These are phyloP conservation scores for Trametes villosa DNA, from an alignment of 768 basidiomycete genomes.

Conservation along the genomic window DNA sequence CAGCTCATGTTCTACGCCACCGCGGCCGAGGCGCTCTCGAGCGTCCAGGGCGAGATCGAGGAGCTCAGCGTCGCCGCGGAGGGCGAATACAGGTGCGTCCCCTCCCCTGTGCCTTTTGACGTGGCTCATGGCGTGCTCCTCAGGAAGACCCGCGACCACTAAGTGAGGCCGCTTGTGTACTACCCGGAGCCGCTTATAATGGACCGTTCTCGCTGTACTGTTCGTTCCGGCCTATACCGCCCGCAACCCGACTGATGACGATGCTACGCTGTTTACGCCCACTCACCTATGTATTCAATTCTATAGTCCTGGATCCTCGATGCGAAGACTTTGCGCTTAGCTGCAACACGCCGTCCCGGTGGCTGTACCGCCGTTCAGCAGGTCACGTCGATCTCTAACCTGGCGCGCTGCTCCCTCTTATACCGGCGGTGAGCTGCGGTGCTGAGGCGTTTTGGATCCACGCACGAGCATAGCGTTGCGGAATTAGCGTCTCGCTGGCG, in stretches of 20 bases:
- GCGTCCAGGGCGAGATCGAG: constrained; percentile 89
- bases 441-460: no score
- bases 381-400: no score
- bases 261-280: background rate
- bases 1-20: constrained; percentile 74
- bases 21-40: constrained; percentile 81
- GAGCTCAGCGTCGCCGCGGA: constrained; percentile 92
- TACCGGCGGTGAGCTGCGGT: no score
- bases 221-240: background rate
- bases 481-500: no score
- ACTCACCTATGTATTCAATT: constrained; percentile 3
- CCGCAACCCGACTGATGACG: background rate
- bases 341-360: no score
- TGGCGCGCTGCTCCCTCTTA: no score
- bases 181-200: background rate
- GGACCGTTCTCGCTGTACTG: background rate
- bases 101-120: background rate
- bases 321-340: no score
- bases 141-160: constrained; percentile 92
- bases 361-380: no score
- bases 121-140: constrained; percentile 14
- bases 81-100: constrained; percentile 83
- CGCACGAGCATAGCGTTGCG: no score
- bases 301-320: background rate
- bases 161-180: constrained; percentile 37